phyloP scores from a whole-genome alignment of 495 filamentous ascomycete species.

The Aspergillus bertholletiae region DNA sequence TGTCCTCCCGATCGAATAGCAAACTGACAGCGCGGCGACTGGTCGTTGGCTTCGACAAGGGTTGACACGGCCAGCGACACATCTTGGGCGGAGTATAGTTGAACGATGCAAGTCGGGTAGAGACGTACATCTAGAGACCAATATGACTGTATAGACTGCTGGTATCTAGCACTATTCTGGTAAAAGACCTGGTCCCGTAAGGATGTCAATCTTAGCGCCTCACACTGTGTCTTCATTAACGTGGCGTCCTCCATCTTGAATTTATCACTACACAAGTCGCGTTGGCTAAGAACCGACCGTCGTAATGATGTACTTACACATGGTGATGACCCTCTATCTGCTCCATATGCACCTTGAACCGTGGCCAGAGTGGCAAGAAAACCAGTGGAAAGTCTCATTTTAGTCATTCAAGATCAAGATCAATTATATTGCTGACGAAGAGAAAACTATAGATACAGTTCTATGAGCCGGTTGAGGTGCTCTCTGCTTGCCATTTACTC shows the following conservation, averaged over 20 bases:
- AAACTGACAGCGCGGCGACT: slow-evolving; percentile 31
- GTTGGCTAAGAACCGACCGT: neutral
- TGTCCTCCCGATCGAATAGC: slow-evolving; percentile 50
- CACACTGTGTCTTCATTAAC: neutral
- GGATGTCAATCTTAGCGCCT: neutral
- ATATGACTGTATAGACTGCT: slow-evolving; percentile 20
- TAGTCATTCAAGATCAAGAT: too few species aligned
- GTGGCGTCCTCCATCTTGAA: neutral
- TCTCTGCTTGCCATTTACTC: too few species aligned
- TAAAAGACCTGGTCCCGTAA: neutral
- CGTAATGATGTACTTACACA: neutral
- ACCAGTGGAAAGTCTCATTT: too few species aligned
- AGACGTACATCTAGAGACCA: slow-evolving; percentile 32
- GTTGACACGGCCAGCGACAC: slow-evolving; percentile 31
- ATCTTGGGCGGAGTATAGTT: slow-evolving; percentile 27
- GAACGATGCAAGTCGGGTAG: slow-evolving; percentile 33
- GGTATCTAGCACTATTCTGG: neutral
- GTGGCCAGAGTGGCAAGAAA: too few species aligned
- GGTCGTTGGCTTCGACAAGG: slow-evolving; percentile 10
- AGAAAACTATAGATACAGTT: neutral
- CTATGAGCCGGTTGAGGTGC: neutral
- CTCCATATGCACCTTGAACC: too few species aligned
- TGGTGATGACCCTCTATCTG: neutral
- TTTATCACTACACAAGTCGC: neutral
- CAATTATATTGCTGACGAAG: too few species aligned